Conservation (phyloP, 225 moss, liverwort and hornwort genomes). For the Anthoceros angustus region DNA sequence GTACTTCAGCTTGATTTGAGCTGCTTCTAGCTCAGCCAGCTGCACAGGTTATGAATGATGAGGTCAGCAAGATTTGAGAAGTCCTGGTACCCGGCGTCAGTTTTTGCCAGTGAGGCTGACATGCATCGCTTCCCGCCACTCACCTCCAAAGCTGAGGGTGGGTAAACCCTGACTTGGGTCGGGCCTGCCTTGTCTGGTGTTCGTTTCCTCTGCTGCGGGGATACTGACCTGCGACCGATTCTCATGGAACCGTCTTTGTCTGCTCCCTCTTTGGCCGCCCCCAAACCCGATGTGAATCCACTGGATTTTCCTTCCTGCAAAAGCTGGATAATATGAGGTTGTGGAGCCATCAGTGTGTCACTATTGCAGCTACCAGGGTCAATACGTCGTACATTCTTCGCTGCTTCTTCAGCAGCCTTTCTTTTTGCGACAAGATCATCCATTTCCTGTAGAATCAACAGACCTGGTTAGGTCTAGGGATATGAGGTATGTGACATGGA, state of each 20-base stretch:
- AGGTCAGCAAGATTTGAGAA: not conserved
- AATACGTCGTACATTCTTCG: slow-evolving; percentile 17
- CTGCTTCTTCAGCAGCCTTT: slow-evolving; percentile 17
- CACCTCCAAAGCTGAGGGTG: slow-evolving; percentile 62
- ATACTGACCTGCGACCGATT: not conserved
- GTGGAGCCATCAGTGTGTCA: slow-evolving; percentile 13
- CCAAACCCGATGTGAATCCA: slow-evolving; percentile 52
- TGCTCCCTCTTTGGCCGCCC: slow-evolving; percentile 22
- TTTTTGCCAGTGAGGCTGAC: not conserved
- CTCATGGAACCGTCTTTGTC: not conserved
- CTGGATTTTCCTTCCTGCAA: slow-evolving; percentile 61
- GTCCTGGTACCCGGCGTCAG: not conserved
- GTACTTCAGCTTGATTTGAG: slow-evolving; percentile 47
- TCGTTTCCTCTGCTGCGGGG: slow-evolving; percentile 7
- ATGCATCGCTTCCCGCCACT: not conserved
- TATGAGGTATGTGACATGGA: not conserved
- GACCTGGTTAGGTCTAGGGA: slow-evolving; percentile 16
- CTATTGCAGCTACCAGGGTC: not conserved
- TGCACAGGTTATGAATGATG: slow-evolving; percentile 9
- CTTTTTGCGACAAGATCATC: slow-evolving; percentile 15
- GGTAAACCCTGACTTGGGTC: slow-evolving; percentile 12
- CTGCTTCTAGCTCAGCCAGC: slow-evolving; percentile 67
- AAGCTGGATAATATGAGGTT: not conserved
- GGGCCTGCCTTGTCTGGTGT: slow-evolving; percentile 11
- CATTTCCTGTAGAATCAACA: slow-evolving; percentile 16